Evolutionary conservation across 106 monocot genomes (phyloP), one percentile per base, ranked within the genome.

Genomic region (Alisma plantagoaquatica): DNA sequence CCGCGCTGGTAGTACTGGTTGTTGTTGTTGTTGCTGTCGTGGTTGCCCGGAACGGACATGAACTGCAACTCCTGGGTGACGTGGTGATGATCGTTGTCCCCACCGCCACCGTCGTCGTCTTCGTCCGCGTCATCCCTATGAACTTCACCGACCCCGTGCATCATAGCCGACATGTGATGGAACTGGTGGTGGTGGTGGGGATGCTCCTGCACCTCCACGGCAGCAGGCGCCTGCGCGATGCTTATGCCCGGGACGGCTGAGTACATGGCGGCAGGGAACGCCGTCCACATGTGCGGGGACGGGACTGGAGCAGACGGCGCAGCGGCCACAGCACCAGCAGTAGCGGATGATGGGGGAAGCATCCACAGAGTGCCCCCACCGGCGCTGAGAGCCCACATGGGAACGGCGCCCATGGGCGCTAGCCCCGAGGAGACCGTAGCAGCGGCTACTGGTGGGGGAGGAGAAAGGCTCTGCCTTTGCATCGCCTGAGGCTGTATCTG

Each of bases 291-390:
- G 45, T 44, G 59, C 27, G 26, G 63, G 41, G 19, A 43, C 63
- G 30, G 63, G 27, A 42, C 52, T 25, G 20, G 41, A 4, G 52
- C 27, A 27, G 28, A 19, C 10, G 42, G 42, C 10, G 29, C 12
- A 10, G 27, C 51, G 11, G 49, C 4, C 47, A 10, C 62, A 2
- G 33, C 4, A 22, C 33, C 10, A 7, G 51, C 3, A 10, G 53
- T 53, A 7, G 63, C 63, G 2, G 53, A 3, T 1, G 63, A 24
- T 0, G 65, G 46, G 15, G 54, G 54, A 4, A 65, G 6, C 65
- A 65, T 65, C 65, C 65, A 65, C 7, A 65, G 53, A 11, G 54
- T 55, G 14, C 61, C 61, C 23, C 51, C 54, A 29, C 29, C 54
- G 6, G 45, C 53, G 27, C 54, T 45, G 2, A 65, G 21, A 4